Percentiles rank a stretch among this genome's conserved stretches.
These are phyloP conservation scores for Phoma herbarum DNA, from an alignment of 2,329 filamentous ascomycete species.

Conservation along the genomic window DNA sequence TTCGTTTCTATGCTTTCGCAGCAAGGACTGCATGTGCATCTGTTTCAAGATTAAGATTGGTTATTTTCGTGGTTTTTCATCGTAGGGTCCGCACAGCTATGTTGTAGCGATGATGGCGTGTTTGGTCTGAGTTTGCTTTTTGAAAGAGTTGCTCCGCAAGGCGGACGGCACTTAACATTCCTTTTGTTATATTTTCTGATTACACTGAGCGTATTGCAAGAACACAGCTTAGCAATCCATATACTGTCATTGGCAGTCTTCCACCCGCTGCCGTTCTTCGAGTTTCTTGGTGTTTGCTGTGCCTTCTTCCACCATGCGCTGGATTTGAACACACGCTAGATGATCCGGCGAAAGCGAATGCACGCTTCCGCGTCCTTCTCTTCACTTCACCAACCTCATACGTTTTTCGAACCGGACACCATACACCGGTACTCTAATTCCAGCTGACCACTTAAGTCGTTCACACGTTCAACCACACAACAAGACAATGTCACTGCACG, in stretches of 20 bases:
- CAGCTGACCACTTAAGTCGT: neutral
- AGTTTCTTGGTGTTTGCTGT: neutral
- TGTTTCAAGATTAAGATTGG: slow-evolving; percentile 17
- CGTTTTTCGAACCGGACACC: too few relatives aligned
- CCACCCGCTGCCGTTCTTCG: neutral
- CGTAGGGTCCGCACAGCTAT: slow-evolving; percentile 20
- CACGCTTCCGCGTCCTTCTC: neutral
- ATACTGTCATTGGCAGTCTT: slow-evolving; percentile 10
- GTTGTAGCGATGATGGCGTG: slow-evolving; percentile 20
- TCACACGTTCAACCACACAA: neutral
- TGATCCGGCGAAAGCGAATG: neutral
- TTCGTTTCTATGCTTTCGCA: slow-evolving; percentile 18
- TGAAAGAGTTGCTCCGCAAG: slow-evolving; percentile 8
- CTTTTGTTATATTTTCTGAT: slow-evolving; percentile 4
- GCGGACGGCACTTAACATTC: slow-evolving; percentile 12
- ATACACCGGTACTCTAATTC: too few relatives aligned
- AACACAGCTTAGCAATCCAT: slow-evolving; percentile 6
- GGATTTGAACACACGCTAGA: neutral
- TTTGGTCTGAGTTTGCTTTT: slow-evolving; percentile 2
- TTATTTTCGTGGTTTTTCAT: slow-evolving; percentile 13
- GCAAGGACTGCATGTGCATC: slow-evolving; percentile 17
- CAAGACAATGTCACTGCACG: neutral
- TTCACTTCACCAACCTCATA: neutral
- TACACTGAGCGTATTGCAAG: neutral
- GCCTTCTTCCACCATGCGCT: too few relatives aligned